Base-by-base conservation (phyloP, 1,284 basidiomycete genomes). In the Cryptococcus sp. region DNA sequence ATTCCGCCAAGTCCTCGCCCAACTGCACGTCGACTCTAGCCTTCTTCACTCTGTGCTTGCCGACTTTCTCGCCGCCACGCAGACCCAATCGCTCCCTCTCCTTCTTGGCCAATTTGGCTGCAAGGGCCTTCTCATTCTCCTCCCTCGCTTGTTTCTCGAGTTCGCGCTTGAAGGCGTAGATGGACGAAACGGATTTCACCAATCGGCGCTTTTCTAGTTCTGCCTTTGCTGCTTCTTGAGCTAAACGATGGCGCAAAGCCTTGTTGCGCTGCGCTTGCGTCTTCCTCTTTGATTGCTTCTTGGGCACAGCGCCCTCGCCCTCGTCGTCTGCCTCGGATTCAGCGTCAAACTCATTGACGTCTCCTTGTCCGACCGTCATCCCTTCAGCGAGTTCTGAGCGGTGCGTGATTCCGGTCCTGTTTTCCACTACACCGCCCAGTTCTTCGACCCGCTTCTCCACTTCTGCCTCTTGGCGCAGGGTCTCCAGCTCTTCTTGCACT, bases 1-100 rank as follows among this genome's bases (percentile, higher is more conserved):
- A 91, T 77, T 98, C 95, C 57, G 85, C 88, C 41, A 98, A 78
- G 70, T 98, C 93, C 65, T 97, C 93, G 5, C 90, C 91, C 0
- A 95, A 83, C 77, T 97, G 94, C 16, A 97, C 93, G 49, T 89
- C 87, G 8, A 93, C 82, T 23, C 83, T 80, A 7, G 80, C 82
- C 64, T 86, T 85, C 1, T 84, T 85, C 0, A 96, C 88, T 46
- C 83, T 81, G 69, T 91, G 85, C 76, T 87, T 91, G 23, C 93
- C 88, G 7, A 95, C 64, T 73, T 83, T 84, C 75, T 85, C 39
- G 86, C 90, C 45, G 79, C 84, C 79, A 15, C 59, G 62, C 46
- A 67, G 65, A 26, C 67, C 67, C 37, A 67, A 29, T 65, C 85
- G 89, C 58, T 82, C 80, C 59, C 85, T 81, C 67, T 91, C 86